A percentile compares a stretch with the other conserved stretches of the same genome.
Evolutionary conservation across 2,329 filamentous ascomycete species (phyloP).

Genomic region (Eurotiales sp.): DNA sequence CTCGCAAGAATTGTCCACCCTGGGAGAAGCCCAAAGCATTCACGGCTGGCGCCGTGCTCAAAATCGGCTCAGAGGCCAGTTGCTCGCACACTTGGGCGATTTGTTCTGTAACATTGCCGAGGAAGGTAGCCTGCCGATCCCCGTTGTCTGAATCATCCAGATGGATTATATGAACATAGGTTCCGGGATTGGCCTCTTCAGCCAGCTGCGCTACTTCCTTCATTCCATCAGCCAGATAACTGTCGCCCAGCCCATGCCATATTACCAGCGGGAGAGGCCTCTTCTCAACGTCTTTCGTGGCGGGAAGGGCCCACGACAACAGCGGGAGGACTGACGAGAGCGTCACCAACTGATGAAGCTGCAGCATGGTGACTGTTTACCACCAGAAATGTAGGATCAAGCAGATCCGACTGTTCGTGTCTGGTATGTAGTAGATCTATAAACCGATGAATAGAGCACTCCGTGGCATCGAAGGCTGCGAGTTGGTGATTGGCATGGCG

Average conservation of each 20-base stretch:
- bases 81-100: constrained; percentile 72
- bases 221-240: constrained; percentile 72
- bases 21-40: constrained; percentile 95
- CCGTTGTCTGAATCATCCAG: constrained; percentile 61
- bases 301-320: constrained; percentile 17
- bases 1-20: constrained; percentile 93
- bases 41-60: constrained; percentile 75
- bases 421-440: too few relatives aligned
- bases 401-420: too few relatives aligned
- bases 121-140: constrained; percentile 82
- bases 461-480: background rate
- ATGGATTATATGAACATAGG: constrained; percentile 75
- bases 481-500: too few relatives aligned
- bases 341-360: background rate
- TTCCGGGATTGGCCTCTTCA: constrained; percentile 71
- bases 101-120: constrained; percentile 83
- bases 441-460: too few relatives aligned
- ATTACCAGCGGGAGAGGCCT: constrained; percentile 78
- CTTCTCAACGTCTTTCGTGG: constrained; percentile 19
- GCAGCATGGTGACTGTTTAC: background rate
- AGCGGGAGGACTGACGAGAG: constrained; percentile 15
- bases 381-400: too few relatives aligned
- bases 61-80: constrained; percentile 70
- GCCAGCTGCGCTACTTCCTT: constrained; percentile 67
- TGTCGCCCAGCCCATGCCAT: constrained; percentile 77